Base-by-base conservation (phyloP, 768 basidiomycete genomes). In the Heimioporus sp. region DNA sequence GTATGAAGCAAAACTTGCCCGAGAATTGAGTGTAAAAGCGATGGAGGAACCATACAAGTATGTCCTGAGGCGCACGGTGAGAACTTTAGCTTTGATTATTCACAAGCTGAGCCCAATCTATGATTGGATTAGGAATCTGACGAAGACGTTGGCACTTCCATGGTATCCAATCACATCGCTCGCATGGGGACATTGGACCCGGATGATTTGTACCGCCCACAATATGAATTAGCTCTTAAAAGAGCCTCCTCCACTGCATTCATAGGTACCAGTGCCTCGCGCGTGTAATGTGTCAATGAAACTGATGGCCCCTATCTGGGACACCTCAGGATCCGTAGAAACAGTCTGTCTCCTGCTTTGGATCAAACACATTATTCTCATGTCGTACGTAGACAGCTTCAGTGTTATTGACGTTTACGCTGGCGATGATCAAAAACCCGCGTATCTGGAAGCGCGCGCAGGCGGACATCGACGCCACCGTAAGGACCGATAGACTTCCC, bases 161-260 rank as follows among this genome's bases (percentile, higher is more conserved):
- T 61, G 59, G 56, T 58, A 19, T 41, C 49, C 6, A 47, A 62
- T 8, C 53, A 51, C 30, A 45, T 62, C 16, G 30, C 28, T 16
- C 56, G 56, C 2, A 59, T 65, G 62, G 36, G 56, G 16, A 19
- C 30, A 9, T 20, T 58, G 10, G 62, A 61, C 16, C 47, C 36
- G 21, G 10, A 35, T 35, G 34, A 35, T 11, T 17, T 42, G 4
- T 16, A 32, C 2, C 53, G 43, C 5, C 9, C 46, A 8, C 36
- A 45, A 16, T 61, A 58, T 7, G 43, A 52, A 8, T 10, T 10
- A 5, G 40, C 52, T 24, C 44, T 54, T 15, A 61, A 55, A 36
- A 19, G 47, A 10, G 43, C 56, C 1, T 49, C 60, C 13, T 16
- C 37, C 11, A 56, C 47, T 8, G 51, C 60, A n/a, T 47, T 62